phyloP scores from a whole-genome alignment of 129 eudicot species.

The Flaveria robusta region DNA sequence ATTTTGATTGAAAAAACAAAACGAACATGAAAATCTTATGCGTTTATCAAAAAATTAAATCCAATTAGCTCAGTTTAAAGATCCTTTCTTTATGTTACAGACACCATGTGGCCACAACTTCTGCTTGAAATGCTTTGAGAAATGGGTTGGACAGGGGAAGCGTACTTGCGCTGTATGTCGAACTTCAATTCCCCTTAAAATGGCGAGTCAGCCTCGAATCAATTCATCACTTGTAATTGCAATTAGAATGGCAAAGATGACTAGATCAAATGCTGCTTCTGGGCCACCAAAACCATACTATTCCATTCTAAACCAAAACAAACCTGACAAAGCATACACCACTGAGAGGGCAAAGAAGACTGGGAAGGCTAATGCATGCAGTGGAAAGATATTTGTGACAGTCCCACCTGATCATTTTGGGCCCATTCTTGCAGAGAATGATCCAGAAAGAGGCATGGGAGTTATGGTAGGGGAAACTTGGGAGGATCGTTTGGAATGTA shows the following conservation, averaged over 20 bases:
- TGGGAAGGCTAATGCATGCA: slow-evolving; percentile 88
- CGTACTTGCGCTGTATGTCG: slow-evolving; percentile 79
- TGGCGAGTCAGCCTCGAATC: slow-evolving; percentile 81
- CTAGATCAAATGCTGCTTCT: slow-evolving; percentile 43
- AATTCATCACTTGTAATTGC: slow-evolving; percentile 71
- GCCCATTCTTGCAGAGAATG: slow-evolving; percentile 77
- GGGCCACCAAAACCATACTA: slow-evolving; percentile 55
- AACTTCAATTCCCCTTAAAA: slow-evolving; percentile 53
- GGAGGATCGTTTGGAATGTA: slow-evolving; percentile 73
- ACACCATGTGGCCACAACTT: slow-evolving; percentile 96
- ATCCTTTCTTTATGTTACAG: slow-evolving; percentile 41
- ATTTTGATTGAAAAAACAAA: too few species aligned
- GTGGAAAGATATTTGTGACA: slow-evolving; percentile 90
- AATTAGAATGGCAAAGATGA: slow-evolving; percentile 78
- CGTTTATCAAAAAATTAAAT: neutral
- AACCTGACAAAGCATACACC: slow-evolving; percentile 80
- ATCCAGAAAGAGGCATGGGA: slow-evolving; percentile 77
- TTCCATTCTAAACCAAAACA: slow-evolving; percentile 59
- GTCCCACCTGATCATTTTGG: slow-evolving; percentile 82
- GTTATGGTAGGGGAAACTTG: slow-evolving; percentile 89
- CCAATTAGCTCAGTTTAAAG: neutral
- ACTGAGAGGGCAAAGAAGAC: slow-evolving; percentile 87
- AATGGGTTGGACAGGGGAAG: slow-evolving; percentile 91
- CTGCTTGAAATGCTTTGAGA: slow-evolving; percentile 87
- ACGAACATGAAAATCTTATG: neutral